Evolutionary conservation across 2,329 filamentous ascomycete genomes (phyloP).

Genomic region (Xylaria arbuscula): DNA sequence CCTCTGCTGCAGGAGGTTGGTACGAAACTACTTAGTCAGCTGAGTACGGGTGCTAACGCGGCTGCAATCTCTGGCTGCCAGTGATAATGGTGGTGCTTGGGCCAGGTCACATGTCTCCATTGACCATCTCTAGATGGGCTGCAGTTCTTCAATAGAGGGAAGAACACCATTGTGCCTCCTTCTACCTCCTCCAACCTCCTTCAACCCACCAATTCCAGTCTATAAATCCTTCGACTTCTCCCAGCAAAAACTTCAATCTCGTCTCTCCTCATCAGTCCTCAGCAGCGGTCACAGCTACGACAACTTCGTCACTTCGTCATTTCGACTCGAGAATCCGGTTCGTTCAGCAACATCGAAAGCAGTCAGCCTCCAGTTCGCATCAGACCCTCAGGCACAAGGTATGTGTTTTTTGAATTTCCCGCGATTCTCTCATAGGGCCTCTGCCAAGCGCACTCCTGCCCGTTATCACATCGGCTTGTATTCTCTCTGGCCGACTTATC

Average conservation of each 20-base stretch:
- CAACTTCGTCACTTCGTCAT: neutral
- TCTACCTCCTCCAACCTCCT: neutral
- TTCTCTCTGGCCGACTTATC: neutral
- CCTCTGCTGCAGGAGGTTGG: neutral
- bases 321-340: neutral
- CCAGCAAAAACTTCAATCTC: neutral
- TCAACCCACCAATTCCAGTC: too few species aligned
- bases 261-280: neutral
- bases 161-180: neutral
- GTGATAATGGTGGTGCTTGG: conserved; percentile 7
- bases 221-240: neutral
- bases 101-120: neutral
- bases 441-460: neutral
- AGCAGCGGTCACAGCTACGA: neutral
- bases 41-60: neutral
- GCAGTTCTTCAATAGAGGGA: neutral
- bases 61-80: neutral
- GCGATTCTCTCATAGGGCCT: neutral
- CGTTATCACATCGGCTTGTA: neutral
- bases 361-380: neutral
- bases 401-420: neutral
- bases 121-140: neutral
- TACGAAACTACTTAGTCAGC: neutral
- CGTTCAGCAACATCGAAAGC: neutral
- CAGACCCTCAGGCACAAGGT: conserved; percentile 18